phyloP scores from a whole-genome alignment of 2,329 filamentous ascomycete species.

The Septoria petroselini region DNA sequence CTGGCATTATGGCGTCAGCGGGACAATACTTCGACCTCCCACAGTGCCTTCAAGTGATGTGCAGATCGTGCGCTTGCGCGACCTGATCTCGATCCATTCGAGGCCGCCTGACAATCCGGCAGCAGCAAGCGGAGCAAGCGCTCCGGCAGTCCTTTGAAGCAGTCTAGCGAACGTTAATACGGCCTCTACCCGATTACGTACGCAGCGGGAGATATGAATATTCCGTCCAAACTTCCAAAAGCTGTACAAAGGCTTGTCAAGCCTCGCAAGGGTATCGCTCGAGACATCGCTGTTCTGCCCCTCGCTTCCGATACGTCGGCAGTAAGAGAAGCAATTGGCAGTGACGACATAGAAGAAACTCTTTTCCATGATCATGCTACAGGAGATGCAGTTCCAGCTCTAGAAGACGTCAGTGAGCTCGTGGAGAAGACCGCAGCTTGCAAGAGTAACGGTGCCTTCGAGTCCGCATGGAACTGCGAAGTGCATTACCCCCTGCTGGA shows the following conservation, averaged over 20 bases:
- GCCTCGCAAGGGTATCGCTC: conserved; percentile 1
- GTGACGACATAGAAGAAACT: conserved; percentile 2
- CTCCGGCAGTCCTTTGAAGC: conserved; percentile 1
- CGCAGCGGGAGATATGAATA: conserved; percentile 1
- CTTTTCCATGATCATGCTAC: conserved; percentile 2
- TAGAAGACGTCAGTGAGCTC: conserved; percentile 1
- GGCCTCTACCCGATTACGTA: conserved; percentile 2
- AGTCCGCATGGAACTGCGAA: conserved; percentile 6
- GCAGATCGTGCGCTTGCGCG: too few species aligned
- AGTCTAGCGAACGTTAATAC: conserved; percentile 1
- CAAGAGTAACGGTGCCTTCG: conserved; percentile 1
- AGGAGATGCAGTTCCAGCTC: conserved; percentile 1
- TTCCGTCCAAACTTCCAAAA: conserved; percentile 4
- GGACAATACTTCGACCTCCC: too few species aligned
- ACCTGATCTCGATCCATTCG: too few species aligned
- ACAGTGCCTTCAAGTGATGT: too few species aligned
- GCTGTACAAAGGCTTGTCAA: conserved; percentile 4
- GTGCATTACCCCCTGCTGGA: conserved; percentile 6
- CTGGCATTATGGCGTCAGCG: too few species aligned
- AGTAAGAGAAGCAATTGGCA: conserved; percentile 4
- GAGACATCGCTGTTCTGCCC: conserved; percentile 1
- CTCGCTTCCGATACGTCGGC: not conserved
- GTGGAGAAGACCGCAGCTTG: conserved; percentile 4
- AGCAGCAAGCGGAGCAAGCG: conserved; percentile 1
- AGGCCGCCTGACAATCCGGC: conserved; percentile 1